phyloP scores from a whole-genome alignment of 2,329 filamentous ascomycete genomes.

The Phialocephala subalpina region DNA sequence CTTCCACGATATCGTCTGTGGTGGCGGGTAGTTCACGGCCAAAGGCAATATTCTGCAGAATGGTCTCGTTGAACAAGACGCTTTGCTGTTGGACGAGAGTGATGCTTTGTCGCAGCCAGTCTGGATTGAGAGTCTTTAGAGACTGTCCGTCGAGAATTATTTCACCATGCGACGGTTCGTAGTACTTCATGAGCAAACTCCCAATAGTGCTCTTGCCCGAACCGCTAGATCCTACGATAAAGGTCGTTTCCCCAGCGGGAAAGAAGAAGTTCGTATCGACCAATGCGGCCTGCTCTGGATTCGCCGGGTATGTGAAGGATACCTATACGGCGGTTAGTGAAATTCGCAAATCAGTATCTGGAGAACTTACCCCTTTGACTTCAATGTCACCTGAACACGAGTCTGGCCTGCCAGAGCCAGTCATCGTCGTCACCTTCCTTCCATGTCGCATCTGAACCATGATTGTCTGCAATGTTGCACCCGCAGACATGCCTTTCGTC shows the following conservation, averaged over 20 bases:
- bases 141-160: conserved; percentile 74
- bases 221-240: conserved; percentile 85
- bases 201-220: conserved; percentile 92
- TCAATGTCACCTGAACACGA: conserved; percentile 72
- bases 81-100: conserved; percentile 85
- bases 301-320: conserved; percentile 83
- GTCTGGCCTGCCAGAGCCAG: conserved; percentile 45
- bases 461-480: conserved; percentile 64
- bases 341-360: background rate
- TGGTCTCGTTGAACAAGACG: conserved; percentile 80
- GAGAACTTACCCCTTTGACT: conserved; percentile 66
- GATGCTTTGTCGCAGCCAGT: conserved; percentile 81
- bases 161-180: conserved; percentile 69
- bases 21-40: conserved; percentile 64
- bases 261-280: conserved; percentile 72
- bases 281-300: conserved; percentile 67
- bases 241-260: conserved; percentile 75
- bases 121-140: conserved; percentile 66
- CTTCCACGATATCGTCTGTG: conserved; percentile 63
- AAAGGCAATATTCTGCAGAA: conserved; percentile 81
- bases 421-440: conserved; percentile 41
- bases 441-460: conserved; percentile 45
- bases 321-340: conserved; percentile 58
- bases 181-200: conserved; percentile 81
- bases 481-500: conserved; percentile 81